Evolutionary conservation across 345 rosid genomes (phyloP), one percentile per base, ranked within the genome.

Genomic region (Brassica nigra): DNA sequence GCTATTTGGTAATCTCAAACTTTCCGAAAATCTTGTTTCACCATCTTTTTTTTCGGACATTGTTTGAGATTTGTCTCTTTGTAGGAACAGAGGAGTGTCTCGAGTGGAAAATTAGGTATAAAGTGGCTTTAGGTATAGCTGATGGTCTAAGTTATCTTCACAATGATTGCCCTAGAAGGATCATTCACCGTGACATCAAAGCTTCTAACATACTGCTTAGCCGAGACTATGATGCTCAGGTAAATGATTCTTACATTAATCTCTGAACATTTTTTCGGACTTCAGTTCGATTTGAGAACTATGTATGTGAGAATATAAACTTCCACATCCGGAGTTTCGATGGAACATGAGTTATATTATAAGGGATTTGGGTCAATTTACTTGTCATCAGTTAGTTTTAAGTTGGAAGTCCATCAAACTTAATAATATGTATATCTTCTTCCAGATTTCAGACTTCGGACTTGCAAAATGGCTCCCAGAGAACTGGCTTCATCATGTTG

Each of bases 381-480:
- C 8, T 7, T 36, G 7, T 2, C 8, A 10, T 0, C 2, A 36
- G 7, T 36, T 36, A 6, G 8, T 36, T 36, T 36, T 36, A 36
- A 36, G 1, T 0, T 23, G 27, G 27, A 23, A 23, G 27, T 23
- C 27, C 27, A 23, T 23, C 27, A 1, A 23, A 23, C 27, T 36
- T 36, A 36, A 36, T 10, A 36, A 42, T 10, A 4, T 11, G 1
- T 12, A 44, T 12, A 1, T 4, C 31, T 47, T 8, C 7, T n/a
- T 55, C 39, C 80, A 90, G 94, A 85, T 91, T 55, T 88, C 92
- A 4, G 90, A 87, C 82, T 95, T 92, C 15, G 99, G 99, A 65
- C 84, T 92, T 58, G 99, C 99, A 8, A 95, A 95, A 81, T 95
- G 99, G 99, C 97, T 94, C 1, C 98, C 98, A 10, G 95, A 92